Evolutionary conservation across 805 yeast genomes (phyloP), one percentile per base, ranked within the genome.

Genomic region (Kluyveromyces nonfermentans): DNA sequence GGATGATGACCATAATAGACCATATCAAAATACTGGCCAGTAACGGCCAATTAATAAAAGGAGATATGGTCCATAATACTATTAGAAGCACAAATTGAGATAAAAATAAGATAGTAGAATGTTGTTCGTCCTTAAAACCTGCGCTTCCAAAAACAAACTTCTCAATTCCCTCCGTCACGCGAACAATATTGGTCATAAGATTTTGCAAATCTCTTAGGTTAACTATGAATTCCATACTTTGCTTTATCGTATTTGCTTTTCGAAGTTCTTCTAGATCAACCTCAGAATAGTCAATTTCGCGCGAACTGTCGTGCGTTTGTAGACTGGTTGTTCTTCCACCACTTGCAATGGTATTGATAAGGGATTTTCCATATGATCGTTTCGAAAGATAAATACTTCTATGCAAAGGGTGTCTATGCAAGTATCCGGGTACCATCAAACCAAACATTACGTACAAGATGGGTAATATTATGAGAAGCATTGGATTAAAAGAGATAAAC

Each of bases 151-250:
- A 73, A 52, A 79, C 67, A 43, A 78, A 71, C 31, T 64, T 64
- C 46, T 84, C 87, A 7, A 74, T 60, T 15, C 65, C 60, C 17
- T 80, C 79, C 41, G 77, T 63, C 0, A 70, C 55, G 14, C 68
- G 63, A 20, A 85, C 68, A 7, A 81, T 46, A 42, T 74, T 75
- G 0, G 81, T 67, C 15, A 85, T 75, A 31, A 78, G 61, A 48
- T 78, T 77, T 58, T 86, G 95, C 21, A 85, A 66, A 55, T 85
- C 90, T 45, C 85, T 71, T 79, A 85, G 71, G 51, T 82, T 85
- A 46, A 79, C 59, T 3, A 71, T 51, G 40, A 72, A 63, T 38
- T 71, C 74, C 57, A 67, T 62, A 17, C 69, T 64, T 41, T 56
- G 56, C 25, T 54, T 57, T n/a, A 63, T 54, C 14, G 61, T 59